Percentiles rank a stretch among this genome's conserved stretches.
Evolutionary conservation across 441 rosid species (phyloP).

Genomic region (Dalechampia spathulata): DNA sequence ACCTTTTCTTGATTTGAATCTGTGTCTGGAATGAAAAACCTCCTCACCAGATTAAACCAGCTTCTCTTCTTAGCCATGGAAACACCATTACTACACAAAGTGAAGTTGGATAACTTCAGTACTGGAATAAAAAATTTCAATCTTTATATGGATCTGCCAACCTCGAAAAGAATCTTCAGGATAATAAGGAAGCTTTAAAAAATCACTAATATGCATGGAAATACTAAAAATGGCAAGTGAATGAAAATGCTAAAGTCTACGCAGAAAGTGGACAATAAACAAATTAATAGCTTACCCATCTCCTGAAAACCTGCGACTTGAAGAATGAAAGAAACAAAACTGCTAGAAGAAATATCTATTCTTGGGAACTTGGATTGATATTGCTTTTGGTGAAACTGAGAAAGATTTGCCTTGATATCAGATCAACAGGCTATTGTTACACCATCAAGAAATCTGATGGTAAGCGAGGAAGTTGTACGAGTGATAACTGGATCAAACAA

Average conservation of each 20-base stretch:
- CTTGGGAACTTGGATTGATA: constrained; percentile 14
- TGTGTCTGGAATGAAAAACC: constrained; percentile 54
- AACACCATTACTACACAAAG: constrained; percentile 31
- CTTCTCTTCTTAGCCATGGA: constrained; percentile 68
- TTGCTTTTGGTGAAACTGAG: constrained; percentile 2
- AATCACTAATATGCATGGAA: not conserved
- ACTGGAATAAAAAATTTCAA: no score
- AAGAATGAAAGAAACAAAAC: constrained; percentile 15
- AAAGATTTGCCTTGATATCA: constrained; percentile 19
- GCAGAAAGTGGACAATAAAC: not conserved
- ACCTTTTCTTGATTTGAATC: constrained; percentile 55
- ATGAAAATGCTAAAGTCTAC: constrained; percentile 4
- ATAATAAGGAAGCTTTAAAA: not conserved
- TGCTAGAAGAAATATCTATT: constrained; percentile 18
- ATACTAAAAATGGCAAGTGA: constrained; percentile 1
- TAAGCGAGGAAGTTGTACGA: not conserved
- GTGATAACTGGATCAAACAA: not conserved
- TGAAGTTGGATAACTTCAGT: not conserved
- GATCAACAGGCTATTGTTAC: constrained; percentile 14
- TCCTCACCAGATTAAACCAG: constrained; percentile 59
- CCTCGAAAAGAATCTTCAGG: not conserved
- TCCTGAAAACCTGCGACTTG: constrained; percentile 22
- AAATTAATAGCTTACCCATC: constrained; percentile 21
- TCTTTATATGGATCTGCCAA: no score
- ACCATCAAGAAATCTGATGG: constrained; percentile 17